Conservation (phyloP, 2,329 filamentous ascomycete species). For the Aspergillus neoniger region DNA sequence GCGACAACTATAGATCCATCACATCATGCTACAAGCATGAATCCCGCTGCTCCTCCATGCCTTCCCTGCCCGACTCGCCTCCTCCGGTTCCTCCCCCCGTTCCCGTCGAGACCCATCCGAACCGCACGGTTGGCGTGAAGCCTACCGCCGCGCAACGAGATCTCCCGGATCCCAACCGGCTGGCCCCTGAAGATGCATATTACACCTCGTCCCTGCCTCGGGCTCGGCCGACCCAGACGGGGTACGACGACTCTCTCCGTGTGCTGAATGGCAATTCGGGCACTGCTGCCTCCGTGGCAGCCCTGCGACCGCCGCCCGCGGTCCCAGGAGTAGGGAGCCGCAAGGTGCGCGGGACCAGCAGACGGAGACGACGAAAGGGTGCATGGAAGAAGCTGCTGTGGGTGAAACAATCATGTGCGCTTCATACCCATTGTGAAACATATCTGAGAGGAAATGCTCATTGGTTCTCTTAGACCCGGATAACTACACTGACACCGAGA, state of each 20-base stretch:
- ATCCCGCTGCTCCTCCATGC: slow-evolving; percentile 34
- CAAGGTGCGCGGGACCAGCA: slow-evolving; percentile 58
- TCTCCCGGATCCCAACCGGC: slow-evolving; percentile 63
- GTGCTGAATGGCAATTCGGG: slow-evolving; percentile 43
- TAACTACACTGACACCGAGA: slow-evolving; percentile 96
- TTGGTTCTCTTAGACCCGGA: slow-evolving; percentile 70
- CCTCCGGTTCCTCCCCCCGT: slow-evolving; percentile 46
- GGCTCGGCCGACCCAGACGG: slow-evolving; percentile 42
- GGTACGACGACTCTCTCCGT: slow-evolving; percentile 39
- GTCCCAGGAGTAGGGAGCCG: slow-evolving; percentile 39
- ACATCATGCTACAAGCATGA: slow-evolving; percentile 33
- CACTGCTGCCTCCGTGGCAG: slow-evolving; percentile 45
- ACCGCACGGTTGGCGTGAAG: slow-evolving; percentile 41
- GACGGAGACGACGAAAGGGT: slow-evolving; percentile 68
- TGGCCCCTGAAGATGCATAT: slow-evolving; percentile 84
- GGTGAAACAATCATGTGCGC: slow-evolving; percentile 91
- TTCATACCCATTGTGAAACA: not conserved
- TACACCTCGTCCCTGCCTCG: slow-evolving; percentile 63
- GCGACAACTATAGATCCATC: not conserved
- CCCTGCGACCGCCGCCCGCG: slow-evolving; percentile 44
- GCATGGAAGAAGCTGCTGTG: slow-evolving; percentile 95
- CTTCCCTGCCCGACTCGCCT: slow-evolving; percentile 35
- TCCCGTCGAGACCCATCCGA: slow-evolving; percentile 50
- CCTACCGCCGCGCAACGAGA: slow-evolving; percentile 39
- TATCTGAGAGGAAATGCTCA: not conserved